phyloP scores from a whole-genome alignment of 2,329 filamentous ascomycete species.

The Monosporascus sp. region DNA sequence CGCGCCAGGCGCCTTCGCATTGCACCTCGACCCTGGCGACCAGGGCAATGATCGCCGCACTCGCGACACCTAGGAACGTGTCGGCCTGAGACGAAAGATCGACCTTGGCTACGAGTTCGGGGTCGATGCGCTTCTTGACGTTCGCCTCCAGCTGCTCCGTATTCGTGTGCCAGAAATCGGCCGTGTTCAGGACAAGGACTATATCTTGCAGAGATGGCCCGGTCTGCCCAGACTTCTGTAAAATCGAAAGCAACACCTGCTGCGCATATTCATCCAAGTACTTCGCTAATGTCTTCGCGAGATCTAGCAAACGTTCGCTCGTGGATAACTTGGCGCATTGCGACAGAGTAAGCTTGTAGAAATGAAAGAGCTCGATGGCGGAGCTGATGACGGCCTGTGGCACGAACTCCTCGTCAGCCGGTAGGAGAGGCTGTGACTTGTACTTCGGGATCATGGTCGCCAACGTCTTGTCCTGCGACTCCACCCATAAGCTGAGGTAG shows the following conservation, averaged over 20 bases:
- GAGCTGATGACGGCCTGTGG: conserved; percentile 84
- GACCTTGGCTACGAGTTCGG: conserved; percentile 66
- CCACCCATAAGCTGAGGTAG: conserved; percentile 94
- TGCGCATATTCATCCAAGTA: conserved; percentile 95
- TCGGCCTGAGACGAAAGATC: conserved; percentile 92
- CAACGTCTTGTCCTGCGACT: conserved; percentile 87
- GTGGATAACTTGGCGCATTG: conserved; percentile 97
- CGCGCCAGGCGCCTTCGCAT: conserved; percentile 84
- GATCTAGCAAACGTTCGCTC: conserved; percentile 75
- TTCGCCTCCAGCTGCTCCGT: conserved; percentile 92
- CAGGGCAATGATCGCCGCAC: conserved; percentile 75
- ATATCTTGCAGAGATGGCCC: conserved; percentile 63
- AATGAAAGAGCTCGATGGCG: conserved; percentile 94
- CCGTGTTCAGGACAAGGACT: conserved; percentile 86
- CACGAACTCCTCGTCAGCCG: conserved; percentile 86
- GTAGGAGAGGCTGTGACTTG: conserved; percentile 71
- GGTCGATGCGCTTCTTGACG: conserved; percentile 84
- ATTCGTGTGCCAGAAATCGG: conserved; percentile 94
- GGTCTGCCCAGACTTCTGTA: conserved; percentile 51
- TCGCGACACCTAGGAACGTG: conserved; percentile 90
- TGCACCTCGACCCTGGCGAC: conserved; percentile 78
- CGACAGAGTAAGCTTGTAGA: conserved; percentile 86
- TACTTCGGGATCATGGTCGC: conserved; percentile 82
- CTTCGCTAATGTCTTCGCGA: conserved; percentile 80
- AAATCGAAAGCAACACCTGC: conserved; percentile 73